Conservation (phyloP, 176 grass and related monocot genomes). For the Oryza brachyantha region DNA sequence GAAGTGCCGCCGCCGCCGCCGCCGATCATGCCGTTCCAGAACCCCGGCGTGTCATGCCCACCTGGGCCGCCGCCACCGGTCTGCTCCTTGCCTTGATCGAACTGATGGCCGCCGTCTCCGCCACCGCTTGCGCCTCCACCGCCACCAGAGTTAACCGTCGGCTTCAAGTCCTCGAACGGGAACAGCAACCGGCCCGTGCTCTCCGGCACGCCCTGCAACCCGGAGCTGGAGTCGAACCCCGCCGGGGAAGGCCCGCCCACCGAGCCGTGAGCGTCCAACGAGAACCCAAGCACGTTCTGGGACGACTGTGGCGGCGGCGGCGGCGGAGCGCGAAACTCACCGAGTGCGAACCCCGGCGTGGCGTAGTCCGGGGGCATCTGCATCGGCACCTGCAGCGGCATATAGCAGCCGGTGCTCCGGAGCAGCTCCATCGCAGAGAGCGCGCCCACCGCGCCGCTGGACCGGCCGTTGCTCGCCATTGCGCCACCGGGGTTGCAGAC, state of each 20-base stretch:
- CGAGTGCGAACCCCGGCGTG: constrained; percentile 56
- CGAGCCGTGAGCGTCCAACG: constrained; percentile 44
- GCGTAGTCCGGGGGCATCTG: constrained; percentile 53
- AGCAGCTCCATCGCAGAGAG: constrained; percentile 93
- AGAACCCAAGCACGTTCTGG: constrained; percentile 57
- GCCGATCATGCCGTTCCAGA: constrained; percentile 64
- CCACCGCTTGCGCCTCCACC: constrained; percentile 31
- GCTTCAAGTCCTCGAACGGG: constrained; percentile 79
- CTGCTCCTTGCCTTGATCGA: constrained; percentile 53
- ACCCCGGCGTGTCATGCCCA: constrained; percentile 44
- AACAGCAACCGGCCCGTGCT: constrained; percentile 60
- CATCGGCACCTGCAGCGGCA: constrained; percentile 60
- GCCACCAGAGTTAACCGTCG: constrained; percentile 29
- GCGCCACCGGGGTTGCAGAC: constrained; percentile 28
- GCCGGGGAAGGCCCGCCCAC: constrained; percentile 22
- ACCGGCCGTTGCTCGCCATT: constrained; percentile 19
- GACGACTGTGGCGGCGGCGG: constrained; percentile 25
- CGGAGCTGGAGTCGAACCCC: constrained; percentile 33
- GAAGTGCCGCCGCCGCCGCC: constrained; percentile 50
- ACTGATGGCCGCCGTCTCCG: constrained; percentile 30
- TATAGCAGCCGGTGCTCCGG: constrained; percentile 60
- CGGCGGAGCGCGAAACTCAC: constrained; percentile 49
- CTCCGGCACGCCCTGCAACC: constrained; percentile 52
- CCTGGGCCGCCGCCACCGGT: neutral
- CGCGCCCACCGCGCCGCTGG: constrained; percentile 32